Base-by-base conservation (phyloP, 176 grass and related monocot species). In the Oryza officinalis region DNA sequence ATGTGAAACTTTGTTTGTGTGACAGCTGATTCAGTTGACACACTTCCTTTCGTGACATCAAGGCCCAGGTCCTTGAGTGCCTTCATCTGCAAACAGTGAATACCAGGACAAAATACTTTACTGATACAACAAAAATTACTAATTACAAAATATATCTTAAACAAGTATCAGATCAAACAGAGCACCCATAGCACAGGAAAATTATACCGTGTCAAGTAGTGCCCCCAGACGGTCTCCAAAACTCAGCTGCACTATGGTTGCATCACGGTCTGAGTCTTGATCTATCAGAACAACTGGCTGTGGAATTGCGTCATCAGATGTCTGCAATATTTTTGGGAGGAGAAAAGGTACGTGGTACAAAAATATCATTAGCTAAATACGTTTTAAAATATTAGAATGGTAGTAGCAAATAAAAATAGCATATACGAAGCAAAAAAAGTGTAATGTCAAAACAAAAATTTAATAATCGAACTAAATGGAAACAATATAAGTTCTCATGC, bases 211-310 rank as follows among this genome's bases (percentile, higher is more conserved):
- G 46, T 97, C 95, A 87, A 97, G 88, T 65, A 97, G 64, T 77
- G 95, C 90, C 18, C 95, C 95, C 76, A 97, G 84, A 75, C 95
- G 88, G 40, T 97, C 92, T 22, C 95, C 95, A 88, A 97, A 97
- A 89, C 95, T 97, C 67, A 97, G 79, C 59, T 94, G 90, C 33
- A 97, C 95, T 45, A 97, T 91, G 77, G 95, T 97, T 59, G 95
- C 86, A 88, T 94, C 88, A 67, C 92, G 79, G 66, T 97, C 92
- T 64, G 95, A 93, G 41, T 94, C 92, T 86, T 97, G 95, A 87
- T 97, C 95, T 64, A 97, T 97, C 85, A 89, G 72, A 67, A 97
- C 84, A 32, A 97, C 85, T 79, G 95, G 95, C 59, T 84, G 84
- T 46, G 95, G 95, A 72, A 97, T 75, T 86, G 72, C 32, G 22